Evolutionary conservation across 129 eudicot species (phyloP).

Genomic region (Lonicera japonica): DNA sequence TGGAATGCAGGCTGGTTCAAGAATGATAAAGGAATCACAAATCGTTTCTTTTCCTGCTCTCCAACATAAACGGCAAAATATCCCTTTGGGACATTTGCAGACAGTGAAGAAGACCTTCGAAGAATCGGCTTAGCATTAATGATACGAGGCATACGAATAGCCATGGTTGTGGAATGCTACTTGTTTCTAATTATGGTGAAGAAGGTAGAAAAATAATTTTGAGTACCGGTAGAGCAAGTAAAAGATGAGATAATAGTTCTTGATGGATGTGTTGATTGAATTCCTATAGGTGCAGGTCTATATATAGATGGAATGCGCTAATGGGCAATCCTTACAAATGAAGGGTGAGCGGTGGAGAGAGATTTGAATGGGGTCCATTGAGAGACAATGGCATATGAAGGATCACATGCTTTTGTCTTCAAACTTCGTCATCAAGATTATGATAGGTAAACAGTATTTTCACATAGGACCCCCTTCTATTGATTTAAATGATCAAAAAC

Average conservation of each 20-base stretch:
- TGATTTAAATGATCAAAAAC: no score
- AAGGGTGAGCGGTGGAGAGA: no score
- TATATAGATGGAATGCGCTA: neutral
- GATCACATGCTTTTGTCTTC: neutral
- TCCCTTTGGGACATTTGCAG: slow-evolving; percentile 49
- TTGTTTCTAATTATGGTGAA: neutral
- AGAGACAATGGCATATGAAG: neutral
- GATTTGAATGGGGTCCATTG: neutral
- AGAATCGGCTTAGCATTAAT: neutral
- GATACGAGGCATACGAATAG: slow-evolving; percentile 8
- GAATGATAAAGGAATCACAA: slow-evolving; percentile 29
- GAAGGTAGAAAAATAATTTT: neutral
- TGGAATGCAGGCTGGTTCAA: slow-evolving; percentile 30
- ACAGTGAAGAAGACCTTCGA: neutral
- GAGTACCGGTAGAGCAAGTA: neutral
- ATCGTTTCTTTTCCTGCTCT: slow-evolving; percentile 36
- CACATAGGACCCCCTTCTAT: no score
- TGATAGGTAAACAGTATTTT: no score
- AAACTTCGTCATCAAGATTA: neutral
- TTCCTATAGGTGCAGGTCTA: neutral
- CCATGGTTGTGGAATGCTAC: neutral
- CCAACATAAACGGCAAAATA: slow-evolving; percentile 56
- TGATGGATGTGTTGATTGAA: neutral
- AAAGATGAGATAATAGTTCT: neutral
- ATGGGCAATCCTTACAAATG: neutral